A percentile compares a stretch with the other conserved stretches of the same genome.
These are phyloP conservation scores for Acer yangbiense DNA, from an alignment of 345 rosid species.

Conservation along the genomic window DNA sequence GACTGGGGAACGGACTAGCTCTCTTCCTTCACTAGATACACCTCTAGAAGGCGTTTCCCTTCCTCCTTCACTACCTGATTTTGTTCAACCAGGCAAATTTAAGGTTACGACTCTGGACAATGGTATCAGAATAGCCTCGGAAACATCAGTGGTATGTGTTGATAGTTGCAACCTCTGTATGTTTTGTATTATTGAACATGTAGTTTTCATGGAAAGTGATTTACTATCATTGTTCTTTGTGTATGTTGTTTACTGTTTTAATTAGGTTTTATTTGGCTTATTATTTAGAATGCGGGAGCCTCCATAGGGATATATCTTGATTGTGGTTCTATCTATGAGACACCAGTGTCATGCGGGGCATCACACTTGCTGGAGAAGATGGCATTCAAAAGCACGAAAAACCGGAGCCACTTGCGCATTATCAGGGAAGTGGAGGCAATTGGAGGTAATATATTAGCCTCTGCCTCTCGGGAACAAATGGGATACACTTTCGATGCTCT, in stretches of 20 bases:
- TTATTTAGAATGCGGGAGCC: slow-evolving; percentile 60
- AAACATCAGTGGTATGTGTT: slow-evolving; percentile 53
- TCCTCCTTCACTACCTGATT: slow-evolving; percentile 65
- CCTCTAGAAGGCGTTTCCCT: slow-evolving; percentile 60
- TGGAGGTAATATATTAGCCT: slow-evolving; percentile 63
- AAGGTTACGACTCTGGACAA: slow-evolving; percentile 64
- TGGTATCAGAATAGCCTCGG: slow-evolving; percentile 75
- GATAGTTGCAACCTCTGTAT: neutral
- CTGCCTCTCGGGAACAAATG: slow-evolving; percentile 81
- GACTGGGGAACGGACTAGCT: slow-evolving; percentile 47
- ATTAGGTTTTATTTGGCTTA: slow-evolving; percentile 19
- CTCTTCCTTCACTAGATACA: slow-evolving; percentile 56
- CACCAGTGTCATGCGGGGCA: slow-evolving; percentile 60
- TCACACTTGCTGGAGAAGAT: slow-evolving; percentile 73
- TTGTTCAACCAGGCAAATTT: slow-evolving; percentile 59
- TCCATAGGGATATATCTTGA: slow-evolving; percentile 65
- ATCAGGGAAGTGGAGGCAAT: slow-evolving; percentile 80
- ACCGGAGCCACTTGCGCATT: slow-evolving; percentile 61
- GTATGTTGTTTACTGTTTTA: slow-evolving; percentile 9
- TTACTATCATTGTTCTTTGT: slow-evolving; percentile 3
- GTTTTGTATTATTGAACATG: neutral
- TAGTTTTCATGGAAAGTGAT: neutral
- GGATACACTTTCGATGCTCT: slow-evolving; percentile 68
- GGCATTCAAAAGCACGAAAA: slow-evolving; percentile 79
- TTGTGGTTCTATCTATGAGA: slow-evolving; percentile 72